These are phyloP conservation scores for Cladosporium colombiae DNA, from an alignment of 2,329 filamentous ascomycete genomes.

Conservation along the genomic window DNA sequence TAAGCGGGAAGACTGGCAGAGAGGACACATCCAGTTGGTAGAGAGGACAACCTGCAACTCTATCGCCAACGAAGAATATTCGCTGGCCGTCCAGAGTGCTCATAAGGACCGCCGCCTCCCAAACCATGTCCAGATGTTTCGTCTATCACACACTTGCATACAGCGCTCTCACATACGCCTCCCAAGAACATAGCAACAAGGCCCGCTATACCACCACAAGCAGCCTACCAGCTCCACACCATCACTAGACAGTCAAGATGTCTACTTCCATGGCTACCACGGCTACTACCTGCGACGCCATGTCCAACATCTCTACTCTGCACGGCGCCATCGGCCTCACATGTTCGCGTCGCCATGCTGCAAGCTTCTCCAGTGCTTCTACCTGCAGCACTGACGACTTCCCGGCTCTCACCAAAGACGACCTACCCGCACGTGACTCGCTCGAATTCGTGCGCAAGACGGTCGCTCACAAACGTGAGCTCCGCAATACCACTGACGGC, in stretches of 20 bases:
- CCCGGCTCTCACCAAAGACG: background rate
- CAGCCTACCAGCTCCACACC: background rate
- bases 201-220: background rate
- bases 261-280: background rate
- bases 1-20: background rate
- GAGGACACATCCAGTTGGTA: background rate
- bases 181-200: background rate
- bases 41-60: background rate
- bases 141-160: background rate
- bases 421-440: background rate
- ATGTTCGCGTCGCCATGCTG: background rate
- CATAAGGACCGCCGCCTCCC: background rate
- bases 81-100: background rate
- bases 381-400: background rate
- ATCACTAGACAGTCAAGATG: background rate
- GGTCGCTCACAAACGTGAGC: background rate
- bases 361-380: conserved; percentile 1
- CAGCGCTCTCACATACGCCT: background rate
- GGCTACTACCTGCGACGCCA: background rate
- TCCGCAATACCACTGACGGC: background rate
- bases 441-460: background rate
- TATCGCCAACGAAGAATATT: background rate
- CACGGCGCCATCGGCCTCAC: background rate
- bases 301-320: background rate
- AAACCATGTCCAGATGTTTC: background rate